phyloP scores from a whole-genome alignment of 2,329 filamentous ascomycete genomes.

The Monosporascus ibericus region DNA sequence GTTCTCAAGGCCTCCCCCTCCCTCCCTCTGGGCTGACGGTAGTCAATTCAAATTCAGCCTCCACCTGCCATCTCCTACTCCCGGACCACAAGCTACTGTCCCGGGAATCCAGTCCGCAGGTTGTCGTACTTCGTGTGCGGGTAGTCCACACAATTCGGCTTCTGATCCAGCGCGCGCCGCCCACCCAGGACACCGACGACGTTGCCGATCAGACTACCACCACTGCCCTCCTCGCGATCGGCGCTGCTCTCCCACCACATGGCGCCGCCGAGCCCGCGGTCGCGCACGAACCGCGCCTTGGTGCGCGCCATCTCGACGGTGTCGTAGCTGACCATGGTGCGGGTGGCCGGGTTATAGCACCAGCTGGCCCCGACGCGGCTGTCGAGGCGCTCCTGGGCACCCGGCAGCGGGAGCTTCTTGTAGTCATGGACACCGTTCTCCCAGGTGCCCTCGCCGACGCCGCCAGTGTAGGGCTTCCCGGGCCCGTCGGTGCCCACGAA shows the following conservation, averaged over 20 bases:
- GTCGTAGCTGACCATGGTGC: slow-evolving; percentile 74
- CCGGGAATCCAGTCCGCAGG: slow-evolving; percentile 49
- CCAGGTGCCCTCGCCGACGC: slow-evolving; percentile 75
- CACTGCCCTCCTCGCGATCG: slow-evolving; percentile 62
- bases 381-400: slow-evolving; percentile 61
- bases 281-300: slow-evolving; percentile 68
- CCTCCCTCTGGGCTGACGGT: too few species aligned
- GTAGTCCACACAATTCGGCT: slow-evolving; percentile 55
- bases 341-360: slow-evolving; percentile 60
- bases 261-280: slow-evolving; percentile 68
- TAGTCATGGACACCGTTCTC: slow-evolving; percentile 84
- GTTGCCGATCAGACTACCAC: slow-evolving; percentile 61
- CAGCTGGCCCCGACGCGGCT: slow-evolving; percentile 62
- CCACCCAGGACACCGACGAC: slow-evolving; percentile 57
- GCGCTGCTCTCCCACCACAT: slow-evolving; percentile 97
- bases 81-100: not conserved
- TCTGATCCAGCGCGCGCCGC: slow-evolving; percentile 39
- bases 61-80: not conserved
- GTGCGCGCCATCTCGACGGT: slow-evolving; percentile 58
- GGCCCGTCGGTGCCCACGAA: slow-evolving; percentile 74
- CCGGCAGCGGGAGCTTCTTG: slow-evolving; percentile 70
- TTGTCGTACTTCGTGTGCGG: slow-evolving; percentile 68
- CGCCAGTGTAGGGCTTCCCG: slow-evolving; percentile 57
- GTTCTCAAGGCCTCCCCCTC: too few species aligned
- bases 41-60: not conserved